Percentiles rank a stretch among this genome's conserved stretches.
Evolutionary conservation across 768 basidiomycete species (phyloP).

Genomic region (Cystobasidium ongulense): DNA sequence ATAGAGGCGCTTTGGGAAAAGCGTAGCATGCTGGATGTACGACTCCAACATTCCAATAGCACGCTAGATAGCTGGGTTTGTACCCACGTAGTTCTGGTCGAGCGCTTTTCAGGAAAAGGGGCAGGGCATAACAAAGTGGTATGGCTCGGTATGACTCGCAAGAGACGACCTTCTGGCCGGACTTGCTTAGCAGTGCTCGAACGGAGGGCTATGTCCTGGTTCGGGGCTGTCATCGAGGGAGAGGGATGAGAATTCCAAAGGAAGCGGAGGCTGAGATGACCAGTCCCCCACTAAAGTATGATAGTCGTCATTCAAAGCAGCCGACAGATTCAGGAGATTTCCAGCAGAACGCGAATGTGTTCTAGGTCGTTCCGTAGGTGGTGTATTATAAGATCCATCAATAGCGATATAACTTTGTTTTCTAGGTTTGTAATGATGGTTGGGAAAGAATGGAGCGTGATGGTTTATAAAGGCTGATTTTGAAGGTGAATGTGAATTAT

Average conservation of each 20-base stretch:
- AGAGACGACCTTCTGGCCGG: neutral
- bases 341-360: neutral
- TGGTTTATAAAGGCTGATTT: neutral
- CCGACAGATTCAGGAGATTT: neutral
- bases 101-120: too few relatives aligned
- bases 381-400: neutral
- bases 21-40: too few relatives aligned
- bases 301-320: neutral
- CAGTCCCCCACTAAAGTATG: neutral
- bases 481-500: neutral
- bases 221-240: neutral
- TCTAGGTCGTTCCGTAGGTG: neutral
- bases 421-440: neutral
- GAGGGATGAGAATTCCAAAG: neutral
- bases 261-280: neutral
- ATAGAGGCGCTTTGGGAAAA: too few relatives aligned
- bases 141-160: too few relatives aligned
- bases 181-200: neutral
- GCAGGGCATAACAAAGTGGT: too few relatives aligned
- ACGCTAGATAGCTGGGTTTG: too few relatives aligned
- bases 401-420: neutral
- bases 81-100: too few relatives aligned
- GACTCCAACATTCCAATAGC: too few relatives aligned
- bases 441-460: neutral
- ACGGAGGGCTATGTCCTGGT: neutral